Percentiles rank a stretch among this genome's conserved stretches.
Conservation (phyloP, 805 yeast genomes). For the Ogataea paradorogensis region DNA sequence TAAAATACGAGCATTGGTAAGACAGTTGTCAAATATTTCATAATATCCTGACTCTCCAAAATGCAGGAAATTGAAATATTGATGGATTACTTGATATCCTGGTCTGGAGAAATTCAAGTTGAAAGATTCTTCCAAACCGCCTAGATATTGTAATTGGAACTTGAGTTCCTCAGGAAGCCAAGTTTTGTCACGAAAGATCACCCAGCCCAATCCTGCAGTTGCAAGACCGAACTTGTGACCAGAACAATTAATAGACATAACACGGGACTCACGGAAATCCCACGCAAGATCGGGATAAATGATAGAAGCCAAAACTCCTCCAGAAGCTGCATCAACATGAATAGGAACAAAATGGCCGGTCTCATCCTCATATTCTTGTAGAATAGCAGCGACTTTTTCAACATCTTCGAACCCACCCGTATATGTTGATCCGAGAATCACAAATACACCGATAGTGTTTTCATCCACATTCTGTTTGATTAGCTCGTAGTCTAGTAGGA, state of each 20-base stretch:
- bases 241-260: constrained; percentile 80
- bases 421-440: constrained; percentile 86
- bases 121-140: constrained; percentile 85
- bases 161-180: constrained; percentile 68
- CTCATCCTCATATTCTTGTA: constrained; percentile 66
- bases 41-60: constrained; percentile 73
- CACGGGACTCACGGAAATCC: constrained; percentile 81
- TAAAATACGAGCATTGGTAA: constrained; percentile 70
- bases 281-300: constrained; percentile 70
- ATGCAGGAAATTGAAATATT: constrained; percentile 74
- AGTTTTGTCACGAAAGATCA: constrained; percentile 67
- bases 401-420: constrained; percentile 91
- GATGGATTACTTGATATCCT: constrained; percentile 86
- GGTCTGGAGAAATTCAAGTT: constrained; percentile 89
- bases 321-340: constrained; percentile 93
- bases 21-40: constrained; percentile 55
- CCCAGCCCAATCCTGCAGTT: constrained; percentile 92
- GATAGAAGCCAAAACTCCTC: constrained; percentile 87
- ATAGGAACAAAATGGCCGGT: constrained; percentile 71
- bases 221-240: constrained; percentile 93
- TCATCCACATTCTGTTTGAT: constrained; percentile 73
- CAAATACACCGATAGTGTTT: constrained; percentile 89
- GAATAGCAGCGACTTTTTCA: constrained; percentile 51
- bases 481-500: constrained; percentile 58
- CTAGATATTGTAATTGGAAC: constrained; percentile 79